Evolutionary conservation across 2,329 filamentous ascomycete species (phyloP).

Genomic region (Albophoma yamanashiensis): DNA sequence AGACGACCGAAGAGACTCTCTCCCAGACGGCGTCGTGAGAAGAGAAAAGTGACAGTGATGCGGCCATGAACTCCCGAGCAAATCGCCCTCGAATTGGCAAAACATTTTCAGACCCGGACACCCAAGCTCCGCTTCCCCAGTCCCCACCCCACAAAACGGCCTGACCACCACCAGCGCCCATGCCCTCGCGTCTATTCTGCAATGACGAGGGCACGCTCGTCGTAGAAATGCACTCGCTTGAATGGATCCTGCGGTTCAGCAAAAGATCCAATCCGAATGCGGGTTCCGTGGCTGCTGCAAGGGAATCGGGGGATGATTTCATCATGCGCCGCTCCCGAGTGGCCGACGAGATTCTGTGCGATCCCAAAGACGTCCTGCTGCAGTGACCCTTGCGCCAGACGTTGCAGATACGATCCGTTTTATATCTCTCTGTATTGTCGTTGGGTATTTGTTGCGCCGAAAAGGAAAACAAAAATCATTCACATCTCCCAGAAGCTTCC

Average conservation of each 20-base stretch:
- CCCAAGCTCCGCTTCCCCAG: not conserved
- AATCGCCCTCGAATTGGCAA: not conserved
- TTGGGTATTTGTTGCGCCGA: conserved; percentile 20
- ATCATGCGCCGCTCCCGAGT: not conserved
- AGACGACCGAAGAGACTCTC: not conserved
- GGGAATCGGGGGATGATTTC: not conserved
- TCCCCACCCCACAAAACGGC: not conserved
- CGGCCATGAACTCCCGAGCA: not conserved
- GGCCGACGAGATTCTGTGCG: not conserved
- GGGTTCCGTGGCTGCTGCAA: not conserved
- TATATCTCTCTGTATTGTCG: not conserved
- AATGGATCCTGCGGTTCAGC: not conserved
- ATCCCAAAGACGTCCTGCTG: not conserved
- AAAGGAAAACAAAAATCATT: conserved; percentile 6
- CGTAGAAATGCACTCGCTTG: not conserved
- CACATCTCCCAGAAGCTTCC: conserved; percentile 25
- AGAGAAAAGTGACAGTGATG: not conserved
- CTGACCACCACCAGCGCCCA: not conserved
- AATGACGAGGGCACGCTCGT: not conserved
- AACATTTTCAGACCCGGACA: conserved; percentile 1
- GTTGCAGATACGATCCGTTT: not conserved
- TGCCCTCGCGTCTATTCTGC: not conserved
- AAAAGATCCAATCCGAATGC: not conserved
- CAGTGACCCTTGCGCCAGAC: not conserved
- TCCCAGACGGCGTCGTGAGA: not conserved